Conservation (phyloP, 2,329 filamentous ascomycete species). For the Fusarium sp. region DNA sequence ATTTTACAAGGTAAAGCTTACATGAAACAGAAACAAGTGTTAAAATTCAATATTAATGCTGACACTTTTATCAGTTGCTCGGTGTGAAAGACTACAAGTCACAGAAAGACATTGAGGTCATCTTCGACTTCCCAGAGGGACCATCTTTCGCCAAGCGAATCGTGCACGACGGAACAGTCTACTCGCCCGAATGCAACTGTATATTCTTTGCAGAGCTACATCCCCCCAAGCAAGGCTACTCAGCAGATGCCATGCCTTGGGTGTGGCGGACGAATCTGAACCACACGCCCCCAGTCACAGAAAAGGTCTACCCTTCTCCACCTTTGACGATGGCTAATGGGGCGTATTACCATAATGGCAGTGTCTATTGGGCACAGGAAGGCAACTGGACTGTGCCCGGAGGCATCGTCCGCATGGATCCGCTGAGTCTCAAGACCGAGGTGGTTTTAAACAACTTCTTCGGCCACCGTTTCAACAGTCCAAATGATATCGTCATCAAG, state of each 20-base stretch:
- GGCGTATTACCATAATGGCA: constrained; percentile 31
- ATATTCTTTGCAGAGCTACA: constrained; percentile 30
- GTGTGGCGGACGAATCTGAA: constrained; percentile 26
- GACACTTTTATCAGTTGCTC: constrained; percentile 1
- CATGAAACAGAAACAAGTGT: neutral
- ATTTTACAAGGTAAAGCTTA: neutral
- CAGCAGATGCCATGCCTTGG: constrained; percentile 20
- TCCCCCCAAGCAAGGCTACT: constrained; percentile 25
- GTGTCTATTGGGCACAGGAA: constrained; percentile 30
- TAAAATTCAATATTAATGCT: neutral
- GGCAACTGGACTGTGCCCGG: constrained; percentile 26
- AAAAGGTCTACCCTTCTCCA: constrained; percentile 29
- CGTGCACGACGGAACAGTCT: constrained; percentile 28
- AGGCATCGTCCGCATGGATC: constrained; percentile 27
- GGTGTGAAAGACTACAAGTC: neutral
- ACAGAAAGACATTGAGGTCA: neutral
- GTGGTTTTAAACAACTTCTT: constrained; percentile 29
- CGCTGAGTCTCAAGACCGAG: constrained; percentile 13
- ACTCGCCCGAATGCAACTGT: constrained; percentile 29
- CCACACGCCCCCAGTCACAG: constrained; percentile 9
- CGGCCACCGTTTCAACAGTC: constrained; percentile 34
- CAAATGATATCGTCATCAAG: constrained; percentile 31
- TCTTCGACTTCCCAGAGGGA: constrained; percentile 21
- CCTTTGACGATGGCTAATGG: constrained; percentile 30
- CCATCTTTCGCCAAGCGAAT: constrained; percentile 24